These are phyloP conservation scores for Neophaeococcomyces mojaviensis DNA, from an alignment of 2,329 filamentous ascomycete species.

Conservation along the genomic window DNA sequence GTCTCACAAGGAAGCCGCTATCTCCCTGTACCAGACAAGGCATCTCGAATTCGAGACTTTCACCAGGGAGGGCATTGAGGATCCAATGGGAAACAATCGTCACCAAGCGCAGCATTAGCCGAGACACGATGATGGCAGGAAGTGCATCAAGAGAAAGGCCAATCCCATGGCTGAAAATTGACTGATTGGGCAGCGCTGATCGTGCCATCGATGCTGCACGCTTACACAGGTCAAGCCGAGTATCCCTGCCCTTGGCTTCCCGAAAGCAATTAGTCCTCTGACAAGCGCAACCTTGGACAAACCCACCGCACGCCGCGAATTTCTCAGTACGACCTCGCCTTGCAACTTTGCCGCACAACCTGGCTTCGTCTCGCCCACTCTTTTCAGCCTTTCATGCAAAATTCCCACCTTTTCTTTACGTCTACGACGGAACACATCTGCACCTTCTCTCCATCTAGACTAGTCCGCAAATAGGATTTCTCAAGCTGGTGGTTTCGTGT, in stretches of 20 bases:
- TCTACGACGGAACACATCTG: slow-evolving; percentile 1
- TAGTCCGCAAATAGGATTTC: neutral
- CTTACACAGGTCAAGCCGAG: slow-evolving; percentile 2
- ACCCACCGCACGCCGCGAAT: neutral
- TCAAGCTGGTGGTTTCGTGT: neutral
- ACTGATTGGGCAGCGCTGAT: slow-evolving; percentile 8
- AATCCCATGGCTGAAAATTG: neutral
- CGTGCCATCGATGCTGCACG: slow-evolving; percentile 1
- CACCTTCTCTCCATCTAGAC: slow-evolving; percentile 5
- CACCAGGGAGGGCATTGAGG: neutral
- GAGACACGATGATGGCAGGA: neutral
- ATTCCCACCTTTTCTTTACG: neutral
- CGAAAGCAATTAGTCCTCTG: neutral
- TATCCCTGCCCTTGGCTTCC: slow-evolving; percentile 1
- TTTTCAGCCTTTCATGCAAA: slow-evolving; percentile 7
- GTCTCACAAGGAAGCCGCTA: slow-evolving; percentile 6
- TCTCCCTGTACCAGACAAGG: slow-evolving; percentile 5
- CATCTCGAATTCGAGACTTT: neutral
- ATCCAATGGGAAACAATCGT: neutral
- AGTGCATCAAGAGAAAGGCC: neutral
- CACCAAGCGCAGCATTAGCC: neutral
- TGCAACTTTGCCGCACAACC: slow-evolving; percentile 4
- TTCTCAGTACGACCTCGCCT: slow-evolving; percentile 5
- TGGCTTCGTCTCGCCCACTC: slow-evolving; percentile 5
- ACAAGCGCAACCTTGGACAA: neutral